phyloP scores from a whole-genome alignment of 225 moss, liverwort and hornwort genomes.

The Polytrichum formosum region DNA sequence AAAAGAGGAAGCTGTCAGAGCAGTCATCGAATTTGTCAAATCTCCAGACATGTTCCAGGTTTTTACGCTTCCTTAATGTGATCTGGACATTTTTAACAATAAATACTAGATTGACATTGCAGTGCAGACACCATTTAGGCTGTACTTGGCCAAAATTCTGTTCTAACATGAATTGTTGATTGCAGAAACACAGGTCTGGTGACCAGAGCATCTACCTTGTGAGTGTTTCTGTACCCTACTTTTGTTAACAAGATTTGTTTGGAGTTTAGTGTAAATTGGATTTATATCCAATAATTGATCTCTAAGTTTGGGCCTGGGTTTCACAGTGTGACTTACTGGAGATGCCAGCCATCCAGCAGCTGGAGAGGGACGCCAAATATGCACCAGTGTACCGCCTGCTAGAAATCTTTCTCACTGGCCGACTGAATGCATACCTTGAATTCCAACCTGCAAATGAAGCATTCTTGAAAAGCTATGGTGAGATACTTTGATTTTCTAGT shows the following conservation, averaged over 20 bases:
- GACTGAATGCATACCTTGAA: constrained; percentile 81
- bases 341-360: constrained; percentile 67
- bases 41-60: constrained; percentile 96
- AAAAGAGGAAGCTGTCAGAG: constrained; percentile 90
- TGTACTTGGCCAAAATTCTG: too few relatives aligned
- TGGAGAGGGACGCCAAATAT: constrained; percentile 78
- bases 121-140: too few relatives aligned
- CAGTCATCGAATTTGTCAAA: constrained; percentile 90
- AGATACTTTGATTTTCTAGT: neutral
- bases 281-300: too few relatives aligned
- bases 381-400: constrained; percentile 74
- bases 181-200: constrained; percentile 72
- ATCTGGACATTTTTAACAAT: too few relatives aligned
- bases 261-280: neutral
- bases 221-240: constrained; percentile 21
- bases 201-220: constrained; percentile 69
- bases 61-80: neutral
- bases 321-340: constrained; percentile 91
- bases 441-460: constrained; percentile 71
- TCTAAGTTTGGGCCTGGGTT: too few relatives aligned
- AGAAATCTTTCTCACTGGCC: constrained; percentile 83
- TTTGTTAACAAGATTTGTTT: neutral
- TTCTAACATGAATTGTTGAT: constrained; percentile 18
- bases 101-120: too few relatives aligned
- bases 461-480: constrained; percentile 75